phyloP scores from a whole-genome alignment of 2,329 filamentous ascomycete genomes.

The Microcera coccophila region DNA sequence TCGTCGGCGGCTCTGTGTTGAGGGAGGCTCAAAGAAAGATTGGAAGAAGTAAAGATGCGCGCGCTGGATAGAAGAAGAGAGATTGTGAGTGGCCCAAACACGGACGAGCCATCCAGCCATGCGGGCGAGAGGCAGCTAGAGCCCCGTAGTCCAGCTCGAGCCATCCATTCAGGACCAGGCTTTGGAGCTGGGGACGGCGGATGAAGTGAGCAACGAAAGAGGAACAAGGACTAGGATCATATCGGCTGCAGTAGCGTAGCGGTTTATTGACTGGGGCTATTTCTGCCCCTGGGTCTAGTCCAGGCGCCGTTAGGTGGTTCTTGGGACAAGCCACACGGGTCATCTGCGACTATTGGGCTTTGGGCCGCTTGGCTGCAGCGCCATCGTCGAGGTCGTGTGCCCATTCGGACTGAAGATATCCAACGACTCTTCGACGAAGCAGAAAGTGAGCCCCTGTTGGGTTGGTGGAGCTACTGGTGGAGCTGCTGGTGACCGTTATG shows the following conservation, averaged over 20 bases:
- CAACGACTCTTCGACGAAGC: background rate
- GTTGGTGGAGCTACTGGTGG: no score
- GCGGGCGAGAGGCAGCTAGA: background rate
- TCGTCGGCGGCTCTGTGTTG: constrained; percentile 19
- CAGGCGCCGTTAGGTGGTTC: background rate
- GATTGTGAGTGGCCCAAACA: background rate
- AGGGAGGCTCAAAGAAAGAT: background rate
- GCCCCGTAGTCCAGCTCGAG: background rate
- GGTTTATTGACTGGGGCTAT: constrained; percentile 27
- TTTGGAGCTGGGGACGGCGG: constrained; percentile 3
- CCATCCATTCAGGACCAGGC: background rate
- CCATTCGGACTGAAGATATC: background rate
- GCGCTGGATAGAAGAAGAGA: constrained; percentile 2
- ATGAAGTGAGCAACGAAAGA: constrained; percentile 3
- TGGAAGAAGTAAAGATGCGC: constrained; percentile 18
- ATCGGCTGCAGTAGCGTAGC: constrained; percentile 26
- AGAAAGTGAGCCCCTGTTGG: background rate
- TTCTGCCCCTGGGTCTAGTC: background rate
- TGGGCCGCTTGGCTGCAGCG: background rate
- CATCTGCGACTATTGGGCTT: background rate
- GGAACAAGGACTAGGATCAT: constrained; percentile 15
- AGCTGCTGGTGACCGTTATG: background rate
- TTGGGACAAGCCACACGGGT: background rate
- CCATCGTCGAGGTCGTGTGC: background rate
- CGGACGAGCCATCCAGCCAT: background rate